These are phyloP conservation scores for Cicer yamashitae DNA, from an alignment of 306 rosid genomes.

Conservation along the genomic window DNA sequence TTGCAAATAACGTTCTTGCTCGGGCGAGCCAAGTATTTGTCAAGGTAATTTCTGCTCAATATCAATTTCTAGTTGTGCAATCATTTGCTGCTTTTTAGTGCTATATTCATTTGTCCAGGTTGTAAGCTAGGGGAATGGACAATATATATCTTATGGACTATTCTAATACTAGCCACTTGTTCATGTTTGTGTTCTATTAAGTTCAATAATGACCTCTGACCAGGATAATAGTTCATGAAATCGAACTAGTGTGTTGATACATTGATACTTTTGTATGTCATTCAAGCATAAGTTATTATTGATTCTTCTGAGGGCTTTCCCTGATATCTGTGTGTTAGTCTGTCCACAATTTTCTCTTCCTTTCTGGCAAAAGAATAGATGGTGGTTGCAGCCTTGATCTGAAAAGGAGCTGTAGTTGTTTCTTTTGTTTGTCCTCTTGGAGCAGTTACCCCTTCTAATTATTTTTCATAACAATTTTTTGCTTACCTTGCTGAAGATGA, in stretches of 20 bases:
- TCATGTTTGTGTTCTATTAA: constrained; percentile 2
- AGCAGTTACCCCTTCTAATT: too few species aligned
- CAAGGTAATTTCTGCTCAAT: constrained; percentile 62
- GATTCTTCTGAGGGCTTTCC: neutral
- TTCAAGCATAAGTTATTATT: neutral
- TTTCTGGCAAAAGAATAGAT: neutral
- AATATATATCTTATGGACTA: neutral
- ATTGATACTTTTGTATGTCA: neutral
- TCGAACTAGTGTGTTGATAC: constrained; percentile 6
- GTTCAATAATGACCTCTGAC: neutral
- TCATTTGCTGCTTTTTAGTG: constrained; percentile 5
- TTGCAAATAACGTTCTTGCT: constrained; percentile 89
- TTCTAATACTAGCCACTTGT: neutral
- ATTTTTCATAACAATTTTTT: neutral
- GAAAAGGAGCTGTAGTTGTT: too few species aligned
- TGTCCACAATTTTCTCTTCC: neutral
- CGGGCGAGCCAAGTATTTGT: constrained; percentile 98
- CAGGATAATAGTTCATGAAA: constrained; percentile 4
- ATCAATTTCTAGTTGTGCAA: neutral
- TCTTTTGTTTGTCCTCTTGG: too few species aligned
- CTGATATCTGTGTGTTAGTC: neutral
- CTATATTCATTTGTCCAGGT: neutral
- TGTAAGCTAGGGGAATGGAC: neutral
- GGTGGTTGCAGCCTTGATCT: neutral
- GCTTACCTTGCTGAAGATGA: neutral